phyloP scores from a whole-genome alignment of 805 yeast species.

The Metschnikowia picachoensis region DNA sequence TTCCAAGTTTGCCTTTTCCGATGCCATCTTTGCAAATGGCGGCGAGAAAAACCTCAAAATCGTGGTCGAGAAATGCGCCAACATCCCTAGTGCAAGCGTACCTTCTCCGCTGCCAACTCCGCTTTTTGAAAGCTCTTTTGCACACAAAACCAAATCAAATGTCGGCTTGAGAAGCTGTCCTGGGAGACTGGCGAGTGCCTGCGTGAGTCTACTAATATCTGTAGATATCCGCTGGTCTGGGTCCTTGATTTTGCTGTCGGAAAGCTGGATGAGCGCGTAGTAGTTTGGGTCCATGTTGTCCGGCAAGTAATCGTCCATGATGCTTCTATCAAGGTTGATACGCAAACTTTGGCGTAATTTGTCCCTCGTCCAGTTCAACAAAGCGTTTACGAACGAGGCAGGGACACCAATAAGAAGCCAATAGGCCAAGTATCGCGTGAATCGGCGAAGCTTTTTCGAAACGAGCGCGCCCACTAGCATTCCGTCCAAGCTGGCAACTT shows the following conservation, averaged over 20 bases:
- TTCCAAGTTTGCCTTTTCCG: conserved; percentile 73
- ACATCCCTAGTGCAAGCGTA: conserved; percentile 68
- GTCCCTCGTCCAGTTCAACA: conserved; percentile 58
- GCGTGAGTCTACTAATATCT: conserved; percentile 71
- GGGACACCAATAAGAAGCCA: conserved; percentile 90
- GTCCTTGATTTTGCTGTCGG: conserved; percentile 51
- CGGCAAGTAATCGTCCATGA: conserved; percentile 71
- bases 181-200: conserved; percentile 68
- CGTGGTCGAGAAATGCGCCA: conserved; percentile 78
- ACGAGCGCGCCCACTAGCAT: conserved; percentile 76
- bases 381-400: conserved; percentile 73
- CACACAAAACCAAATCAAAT: conserved; percentile 74
- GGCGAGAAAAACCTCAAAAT: conserved; percentile 77
- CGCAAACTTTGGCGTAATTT: conserved; percentile 58
- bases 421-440: conserved; percentile 55
- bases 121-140: conserved; percentile 63
- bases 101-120: conserved; percentile 77
- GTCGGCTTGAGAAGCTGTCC: conserved; percentile 82
- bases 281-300: conserved; percentile 64
- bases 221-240: conserved; percentile 83
- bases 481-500: conserved; percentile 86
- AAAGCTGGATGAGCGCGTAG: conserved; percentile 65
- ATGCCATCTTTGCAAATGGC: conserved; percentile 78
- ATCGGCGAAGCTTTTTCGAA: conserved; percentile 60
- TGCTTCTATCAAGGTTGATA: conserved; percentile 55